A percentile compares a stretch with the other conserved stretches of the same genome.
Evolutionary conservation across 1,139 yeast species (phyloP).

Genomic region (Pichia sp.): DNA sequence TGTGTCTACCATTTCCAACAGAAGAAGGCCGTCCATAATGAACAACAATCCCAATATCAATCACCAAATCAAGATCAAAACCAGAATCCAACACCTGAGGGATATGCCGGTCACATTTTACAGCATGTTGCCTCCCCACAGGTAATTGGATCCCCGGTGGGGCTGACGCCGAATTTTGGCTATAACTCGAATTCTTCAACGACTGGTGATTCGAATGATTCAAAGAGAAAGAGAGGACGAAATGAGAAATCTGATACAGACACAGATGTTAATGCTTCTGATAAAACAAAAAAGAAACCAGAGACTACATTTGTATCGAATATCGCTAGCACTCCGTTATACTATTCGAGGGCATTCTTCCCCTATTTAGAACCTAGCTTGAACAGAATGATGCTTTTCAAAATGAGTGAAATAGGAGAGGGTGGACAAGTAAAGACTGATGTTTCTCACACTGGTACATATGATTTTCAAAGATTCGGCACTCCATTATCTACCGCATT

Average conservation of each 20-base stretch:
- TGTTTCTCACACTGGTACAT: slow-evolving; percentile 7
- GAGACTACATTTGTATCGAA: slow-evolving; percentile 5
- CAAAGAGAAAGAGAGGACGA: background rate
- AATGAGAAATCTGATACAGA: background rate
- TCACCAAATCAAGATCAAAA: too few species aligned
- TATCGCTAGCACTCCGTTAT: slow-evolving; percentile 7
- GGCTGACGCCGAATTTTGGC: too few species aligned
- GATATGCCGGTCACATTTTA: too few species aligned
- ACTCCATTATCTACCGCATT: slow-evolving; percentile 1
- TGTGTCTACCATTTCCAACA: slow-evolving; percentile 44
- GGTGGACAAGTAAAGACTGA: slow-evolving; percentile 1
- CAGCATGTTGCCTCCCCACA: too few species aligned
- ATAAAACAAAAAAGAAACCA: background rate
- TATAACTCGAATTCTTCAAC: too few species aligned
- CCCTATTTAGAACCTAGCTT: slow-evolving; percentile 15
- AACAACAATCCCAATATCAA: too few species aligned
- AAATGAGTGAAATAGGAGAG: slow-evolving; percentile 10
- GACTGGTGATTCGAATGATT: too few species aligned
- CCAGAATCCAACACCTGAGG: background rate
- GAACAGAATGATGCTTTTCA: slow-evolving; percentile 12
- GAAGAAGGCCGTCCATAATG: too few species aligned
- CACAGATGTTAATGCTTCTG: background rate
- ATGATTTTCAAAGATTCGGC: slow-evolving; percentile 10
- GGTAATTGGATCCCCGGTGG: too few species aligned
- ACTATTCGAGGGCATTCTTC: slow-evolving; percentile 15